These are phyloP conservation scores for Trebouxia sp. DNA, from an alignment of 139 green algal species.

Conservation along the genomic window DNA sequence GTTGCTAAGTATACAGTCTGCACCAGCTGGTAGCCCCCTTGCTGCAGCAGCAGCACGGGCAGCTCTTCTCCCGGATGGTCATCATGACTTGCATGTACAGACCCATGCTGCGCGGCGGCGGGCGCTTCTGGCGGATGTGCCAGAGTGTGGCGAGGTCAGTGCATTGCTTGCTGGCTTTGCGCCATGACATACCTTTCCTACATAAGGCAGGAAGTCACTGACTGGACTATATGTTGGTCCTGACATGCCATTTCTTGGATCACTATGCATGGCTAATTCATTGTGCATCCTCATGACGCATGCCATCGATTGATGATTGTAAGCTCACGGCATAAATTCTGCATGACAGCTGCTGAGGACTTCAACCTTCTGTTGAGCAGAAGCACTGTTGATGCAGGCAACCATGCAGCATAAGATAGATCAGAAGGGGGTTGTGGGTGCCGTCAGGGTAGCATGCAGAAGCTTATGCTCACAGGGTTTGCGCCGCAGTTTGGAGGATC, in stretches of 20 bases:
- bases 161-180: too few species aligned
- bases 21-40: not conserved
- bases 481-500: slow-evolving; percentile 26
- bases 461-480: slow-evolving; percentile 41
- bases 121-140: not conserved
- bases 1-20: not conserved
- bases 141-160: slow-evolving; percentile 28
- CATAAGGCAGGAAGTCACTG: too few species aligned
- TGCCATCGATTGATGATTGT: too few species aligned
- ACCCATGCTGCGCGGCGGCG: not conserved
- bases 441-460: slow-evolving; percentile 52
- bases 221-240: too few species aligned
- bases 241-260: too few species aligned
- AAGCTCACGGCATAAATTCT: too few species aligned
- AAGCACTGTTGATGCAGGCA: not conserved
- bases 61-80: not conserved
- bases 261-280: too few species aligned
- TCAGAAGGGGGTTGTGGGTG: slow-evolving; percentile 54
- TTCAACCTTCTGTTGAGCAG: too few species aligned
- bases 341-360: too few species aligned
- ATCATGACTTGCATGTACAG: not conserved
- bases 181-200: too few species aligned
- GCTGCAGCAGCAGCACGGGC: not conserved
- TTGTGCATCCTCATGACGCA: too few species aligned
- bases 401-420: slow-evolving; percentile 36